A percentile compares a stretch with the other conserved stretches of the same genome.
Evolutionary conservation across 768 basidiomycete species (phyloP).

Genomic region (Hemileccinum rubropunctum): DNA sequence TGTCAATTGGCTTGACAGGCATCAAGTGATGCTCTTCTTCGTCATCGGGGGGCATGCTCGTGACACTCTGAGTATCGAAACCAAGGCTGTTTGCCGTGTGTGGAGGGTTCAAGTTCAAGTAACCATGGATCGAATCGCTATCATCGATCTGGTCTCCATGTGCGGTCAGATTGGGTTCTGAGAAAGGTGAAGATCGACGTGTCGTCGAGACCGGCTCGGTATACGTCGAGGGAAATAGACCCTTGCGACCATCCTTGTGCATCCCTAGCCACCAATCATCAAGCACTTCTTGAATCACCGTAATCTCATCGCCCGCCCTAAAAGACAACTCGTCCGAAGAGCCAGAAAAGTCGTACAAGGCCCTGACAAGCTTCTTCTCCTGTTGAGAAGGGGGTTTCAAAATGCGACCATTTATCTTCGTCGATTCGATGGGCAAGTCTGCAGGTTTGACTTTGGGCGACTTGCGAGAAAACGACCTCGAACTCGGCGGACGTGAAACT

Average conservation of each 20-base stretch:
- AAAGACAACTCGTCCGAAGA: conserved; percentile 79
- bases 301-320: conserved; percentile 69
- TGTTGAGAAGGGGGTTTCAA: conserved; percentile 50
- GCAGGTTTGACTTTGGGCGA: conserved; percentile 25
- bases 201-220: conserved; percentile 43
- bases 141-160: conserved; percentile 24
- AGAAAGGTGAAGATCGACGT: conserved; percentile 30
- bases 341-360: conserved; percentile 72
- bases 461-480: conserved; percentile 31
- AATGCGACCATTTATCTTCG: conserved; percentile 36
- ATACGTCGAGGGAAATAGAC: conserved; percentile 80
- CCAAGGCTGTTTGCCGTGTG: conserved; percentile 19
- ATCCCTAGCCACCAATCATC: conserved; percentile 94
- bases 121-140: conserved; percentile 17
- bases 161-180: conserved; percentile 18
- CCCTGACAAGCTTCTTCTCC: conserved; percentile 57
- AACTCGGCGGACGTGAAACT: conserved; percentile 35
- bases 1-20: conserved; percentile 27
- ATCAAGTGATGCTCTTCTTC: conserved; percentile 41
- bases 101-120: conserved; percentile 24
- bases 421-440: conserved; percentile 25
- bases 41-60: conserved; percentile 41
- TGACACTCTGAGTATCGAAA: conserved; percentile 40
- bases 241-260: conserved; percentile 56
- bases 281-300: conserved; percentile 74